A percentile compares a stretch with the other conserved stretches of the same genome.
These are phyloP conservation scores for Lachancea thermotolerans DNA, from an alignment of 805 yeast species.

Conservation along the genomic window DNA sequence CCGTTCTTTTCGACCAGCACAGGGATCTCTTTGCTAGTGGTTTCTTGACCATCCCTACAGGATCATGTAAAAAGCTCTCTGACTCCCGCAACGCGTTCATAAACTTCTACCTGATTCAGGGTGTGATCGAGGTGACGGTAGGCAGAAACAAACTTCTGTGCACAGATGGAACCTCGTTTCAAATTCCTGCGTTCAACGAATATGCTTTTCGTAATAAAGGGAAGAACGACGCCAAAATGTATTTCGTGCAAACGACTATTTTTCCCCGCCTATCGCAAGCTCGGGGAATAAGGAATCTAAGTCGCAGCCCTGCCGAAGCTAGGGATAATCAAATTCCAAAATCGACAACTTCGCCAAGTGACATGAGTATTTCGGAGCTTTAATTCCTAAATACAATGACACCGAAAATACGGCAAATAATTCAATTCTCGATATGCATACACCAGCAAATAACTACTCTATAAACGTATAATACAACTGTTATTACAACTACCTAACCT, in stretches of 20 bases:
- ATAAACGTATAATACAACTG: constrained; percentile 5
- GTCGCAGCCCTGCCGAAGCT: not conserved
- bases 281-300: not conserved
- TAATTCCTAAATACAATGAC: constrained; percentile 1
- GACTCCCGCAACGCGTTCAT: constrained; percentile 53
- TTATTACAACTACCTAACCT: not conserved
- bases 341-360: constrained; percentile 11
- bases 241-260: constrained; percentile 62
- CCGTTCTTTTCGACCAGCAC: constrained; percentile 57
- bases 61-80: constrained; percentile 56
- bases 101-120: constrained; percentile 68
- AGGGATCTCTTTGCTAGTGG: constrained; percentile 68
- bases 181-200: constrained; percentile 70
- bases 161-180: constrained; percentile 68
- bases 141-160: constrained; percentile 54
- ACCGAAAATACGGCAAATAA: not conserved
- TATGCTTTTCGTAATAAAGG: constrained; percentile 66
- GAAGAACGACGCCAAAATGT: constrained; percentile 49
- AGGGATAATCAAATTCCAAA: not conserved
- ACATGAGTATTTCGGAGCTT: constrained; percentile 19
- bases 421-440: not conserved
- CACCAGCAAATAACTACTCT: not conserved
- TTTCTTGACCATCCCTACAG: constrained; percentile 58
- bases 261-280: constrained; percentile 4
- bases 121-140: constrained; percentile 61